These are phyloP conservation scores for Phlegmacium glaucopus DNA, from an alignment of 768 basidiomycete species.

Conservation along the genomic window DNA sequence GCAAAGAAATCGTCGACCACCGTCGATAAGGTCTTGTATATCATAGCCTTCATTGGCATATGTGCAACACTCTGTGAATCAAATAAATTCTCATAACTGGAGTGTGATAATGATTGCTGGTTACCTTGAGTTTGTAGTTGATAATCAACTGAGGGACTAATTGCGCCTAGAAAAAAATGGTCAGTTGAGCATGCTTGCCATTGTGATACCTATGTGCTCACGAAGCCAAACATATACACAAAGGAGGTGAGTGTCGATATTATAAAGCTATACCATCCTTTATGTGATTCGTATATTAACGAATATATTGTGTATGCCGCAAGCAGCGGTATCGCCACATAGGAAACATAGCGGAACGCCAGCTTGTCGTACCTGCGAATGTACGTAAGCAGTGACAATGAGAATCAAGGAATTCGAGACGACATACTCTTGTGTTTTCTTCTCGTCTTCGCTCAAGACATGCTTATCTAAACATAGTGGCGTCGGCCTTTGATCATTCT, in stretches of 20 bases:
- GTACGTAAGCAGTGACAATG: constrained; percentile 4
- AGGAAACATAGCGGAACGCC: constrained; percentile 94
- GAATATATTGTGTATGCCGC: constrained; percentile 78
- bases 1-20: constrained; percentile 92
- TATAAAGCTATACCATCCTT: constrained; percentile 95
- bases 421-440: constrained; percentile 91
- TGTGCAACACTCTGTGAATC: constrained; percentile 81
- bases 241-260: constrained; percentile 92
- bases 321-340: constrained; percentile 80
- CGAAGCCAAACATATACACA: constrained; percentile 97
- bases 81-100: constrained; percentile 7
- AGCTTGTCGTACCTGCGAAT: constrained; percentile 75
- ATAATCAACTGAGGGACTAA: constrained; percentile 87
- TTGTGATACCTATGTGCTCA: constrained; percentile 41
- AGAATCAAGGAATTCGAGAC: constrained; percentile 1
- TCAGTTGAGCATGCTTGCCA: constrained; percentile 4
- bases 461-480: constrained; percentile 71
- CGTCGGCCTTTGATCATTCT: constrained; percentile 5
- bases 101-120: constrained; percentile 20
- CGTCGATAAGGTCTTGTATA: constrained; percentile 88
- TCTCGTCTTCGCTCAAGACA: constrained; percentile 94
- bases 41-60: constrained; percentile 99
- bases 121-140: constrained; percentile 94
- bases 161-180: constrained; percentile 56
- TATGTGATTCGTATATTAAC: constrained; percentile 78